A percentile compares a stretch with the other conserved stretches of the same genome.
These are phyloP conservation scores for Russula olivacea DNA, from an alignment of 768 basidiomycete genomes.

Conservation along the genomic window DNA sequence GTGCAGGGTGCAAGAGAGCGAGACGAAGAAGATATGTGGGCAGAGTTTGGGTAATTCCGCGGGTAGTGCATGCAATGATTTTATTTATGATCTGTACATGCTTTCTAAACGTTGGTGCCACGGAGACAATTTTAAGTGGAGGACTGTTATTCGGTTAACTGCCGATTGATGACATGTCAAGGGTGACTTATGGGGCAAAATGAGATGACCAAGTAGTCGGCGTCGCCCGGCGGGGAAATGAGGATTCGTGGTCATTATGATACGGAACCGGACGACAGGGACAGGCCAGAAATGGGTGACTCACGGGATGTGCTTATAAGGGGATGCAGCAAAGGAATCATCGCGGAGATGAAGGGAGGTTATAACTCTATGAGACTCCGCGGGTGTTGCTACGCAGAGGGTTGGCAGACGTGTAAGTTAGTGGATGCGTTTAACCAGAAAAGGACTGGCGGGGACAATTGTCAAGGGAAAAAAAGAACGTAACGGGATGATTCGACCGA, in stretches of 20 bases:
- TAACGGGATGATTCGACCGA: neutral
- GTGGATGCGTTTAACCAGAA: neutral
- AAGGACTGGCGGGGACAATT: neutral
- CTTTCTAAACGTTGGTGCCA: neutral
- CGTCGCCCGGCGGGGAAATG: neutral
- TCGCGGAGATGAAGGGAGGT: neutral
- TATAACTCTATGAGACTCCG: neutral
- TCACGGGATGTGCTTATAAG: too few relatives aligned
- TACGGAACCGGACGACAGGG: too few relatives aligned
- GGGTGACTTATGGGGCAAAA: neutral
- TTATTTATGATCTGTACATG: neutral
- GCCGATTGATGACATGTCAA: constrained; percentile 1
- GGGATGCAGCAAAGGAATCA: neutral
- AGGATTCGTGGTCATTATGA: neutral
- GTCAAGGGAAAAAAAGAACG: neutral
- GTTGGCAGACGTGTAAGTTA: too few relatives aligned
- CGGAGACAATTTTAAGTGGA: constrained; percentile 1
- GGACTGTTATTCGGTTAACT: neutral
- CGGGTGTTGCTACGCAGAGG: neutral
- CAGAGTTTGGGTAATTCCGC: constrained; percentile 37
- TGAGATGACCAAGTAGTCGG: neutral
- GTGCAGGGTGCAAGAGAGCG: constrained; percentile 49
- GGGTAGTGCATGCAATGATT: neutral
- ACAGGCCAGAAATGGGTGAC: too few relatives aligned
- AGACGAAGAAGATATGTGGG: constrained; percentile 69